Evolutionary conservation across 345 rosid genomes (phyloP), one percentile per base, ranked within the genome.

Genomic region (Aquilaria yunnanensis): DNA sequence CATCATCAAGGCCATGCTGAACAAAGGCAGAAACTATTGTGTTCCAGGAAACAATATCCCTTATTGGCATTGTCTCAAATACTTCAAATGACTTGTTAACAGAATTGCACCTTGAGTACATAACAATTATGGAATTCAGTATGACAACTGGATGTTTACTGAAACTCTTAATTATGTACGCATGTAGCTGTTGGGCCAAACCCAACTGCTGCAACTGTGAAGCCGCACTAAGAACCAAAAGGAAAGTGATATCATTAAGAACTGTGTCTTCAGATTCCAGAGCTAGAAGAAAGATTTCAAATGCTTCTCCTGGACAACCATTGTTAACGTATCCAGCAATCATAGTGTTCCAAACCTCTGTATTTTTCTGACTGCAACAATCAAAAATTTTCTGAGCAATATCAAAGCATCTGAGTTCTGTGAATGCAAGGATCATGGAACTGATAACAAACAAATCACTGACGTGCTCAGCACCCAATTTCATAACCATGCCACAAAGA

Each of bases 311-410:
- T 2, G 76, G 74, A 60, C 12, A 68, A 69, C 71, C 63, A 12
- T 78, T 87, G 79, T 85, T 89, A 57, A 80, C 78, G 77, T 80
- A 89, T 32, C 76, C 91, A 8, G 86, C 72, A 65, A 85, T 87
- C 89, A 89, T 87, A 48, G 96, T 82, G 72, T 87, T 89, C 93
- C 96, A 92, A 50, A 87, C 86, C 78, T 92, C 93, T 0, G 82
- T 76, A 68, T 81, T 87, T 73, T 76, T 83, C 70, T 73, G 82
- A 31, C 62, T 48, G 70, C 93, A 87, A 75, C 32, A 37, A 47
- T 89, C 76, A 68, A 89, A 92, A 8, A 89, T 81, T 72, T 78
- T 83, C 79, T 85, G 76, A 31, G 93, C 74, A 57, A 78, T 69
- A 46, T 78, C 89, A 69, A 84, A 54, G 68, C 64, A 64, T 10